Percentiles rank a stretch among this genome's conserved stretches.
These are phyloP conservation scores for Coemansia sp. DNA, from an alignment of 192 early-diverging fungal species.

Conservation along the genomic window DNA sequence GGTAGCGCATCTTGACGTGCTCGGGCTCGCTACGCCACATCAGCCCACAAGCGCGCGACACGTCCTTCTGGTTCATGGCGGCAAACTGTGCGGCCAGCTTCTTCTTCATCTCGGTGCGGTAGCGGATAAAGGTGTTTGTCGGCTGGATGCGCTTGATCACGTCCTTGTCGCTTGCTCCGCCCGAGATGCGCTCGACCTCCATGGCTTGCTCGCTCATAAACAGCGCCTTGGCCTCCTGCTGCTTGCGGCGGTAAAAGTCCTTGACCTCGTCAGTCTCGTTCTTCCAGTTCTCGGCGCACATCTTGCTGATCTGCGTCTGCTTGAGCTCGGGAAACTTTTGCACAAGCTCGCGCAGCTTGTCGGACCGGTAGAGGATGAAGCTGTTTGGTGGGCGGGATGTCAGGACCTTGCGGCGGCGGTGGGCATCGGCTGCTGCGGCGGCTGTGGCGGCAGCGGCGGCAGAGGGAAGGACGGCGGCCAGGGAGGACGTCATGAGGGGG, in stretches of 20 bases:
- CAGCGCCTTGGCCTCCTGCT: constrained; percentile 51
- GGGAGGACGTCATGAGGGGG: constrained; percentile 23
- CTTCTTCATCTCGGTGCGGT: constrained; percentile 58
- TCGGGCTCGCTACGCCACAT: constrained; percentile 59
- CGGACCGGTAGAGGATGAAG: constrained; percentile 56
- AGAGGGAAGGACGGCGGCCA: constrained; percentile 22
- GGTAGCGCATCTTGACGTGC: constrained; percentile 57
- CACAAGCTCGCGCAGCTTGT: constrained; percentile 55
- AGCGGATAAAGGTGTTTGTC: constrained; percentile 58
- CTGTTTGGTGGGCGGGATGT: constrained; percentile 56
- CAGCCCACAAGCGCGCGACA: constrained; percentile 56
- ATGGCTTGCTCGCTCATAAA: constrained; percentile 52
- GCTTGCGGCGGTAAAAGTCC: constrained; percentile 49
- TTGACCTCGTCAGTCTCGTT: constrained; percentile 52
- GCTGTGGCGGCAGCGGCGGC: constrained; percentile 29
- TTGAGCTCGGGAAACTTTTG: constrained; percentile 48
- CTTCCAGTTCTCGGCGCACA: constrained; percentile 57
- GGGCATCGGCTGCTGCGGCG: constrained; percentile 28
- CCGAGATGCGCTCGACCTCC: constrained; percentile 51
- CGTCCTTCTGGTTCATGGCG: constrained; percentile 55
- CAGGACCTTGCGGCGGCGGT: constrained; percentile 52
- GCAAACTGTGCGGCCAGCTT: constrained; percentile 52
- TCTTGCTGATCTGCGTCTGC: constrained; percentile 57
- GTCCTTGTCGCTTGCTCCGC: constrained; percentile 42
- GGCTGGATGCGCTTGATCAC: constrained; percentile 57